phyloP scores from a whole-genome alignment of 768 basidiomycete species.

The Pulveroboletus sp. region DNA sequence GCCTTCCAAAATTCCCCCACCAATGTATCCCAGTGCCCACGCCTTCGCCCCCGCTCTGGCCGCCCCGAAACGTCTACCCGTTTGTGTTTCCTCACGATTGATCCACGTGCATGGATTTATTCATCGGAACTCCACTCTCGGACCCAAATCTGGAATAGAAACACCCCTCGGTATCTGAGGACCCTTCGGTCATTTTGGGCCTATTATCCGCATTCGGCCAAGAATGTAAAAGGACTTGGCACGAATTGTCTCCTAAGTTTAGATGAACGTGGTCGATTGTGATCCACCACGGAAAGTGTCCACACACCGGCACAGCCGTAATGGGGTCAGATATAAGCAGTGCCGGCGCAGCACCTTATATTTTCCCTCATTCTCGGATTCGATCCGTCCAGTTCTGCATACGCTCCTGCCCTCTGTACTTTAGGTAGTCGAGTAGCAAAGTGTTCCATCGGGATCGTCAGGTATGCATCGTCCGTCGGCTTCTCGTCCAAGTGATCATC shows the following conservation, averaged over 20 bases:
- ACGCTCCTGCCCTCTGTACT: background rate
- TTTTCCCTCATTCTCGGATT: background rate
- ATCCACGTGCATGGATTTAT: slow-evolving; percentile 5
- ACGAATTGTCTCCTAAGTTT: slow-evolving; percentile 7
- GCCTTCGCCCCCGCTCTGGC: too few species aligned
- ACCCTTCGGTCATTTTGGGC: background rate
- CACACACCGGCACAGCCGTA: background rate
- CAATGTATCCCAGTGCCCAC: too few species aligned
- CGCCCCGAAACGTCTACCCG: background rate
- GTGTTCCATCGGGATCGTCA: background rate
- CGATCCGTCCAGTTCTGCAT: background rate
- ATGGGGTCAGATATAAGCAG: slow-evolving; percentile 15
- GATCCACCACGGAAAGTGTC: slow-evolving; percentile 7
- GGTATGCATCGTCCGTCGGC: background rate
- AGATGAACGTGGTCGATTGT: background rate
- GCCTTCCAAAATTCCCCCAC: too few species aligned
- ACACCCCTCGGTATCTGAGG: background rate
- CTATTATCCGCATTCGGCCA: slow-evolving; percentile 11
- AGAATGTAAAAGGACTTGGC: slow-evolving; percentile 9
- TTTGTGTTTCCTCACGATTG: background rate
- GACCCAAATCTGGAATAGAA: slow-evolving; percentile 3
- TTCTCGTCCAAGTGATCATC: background rate
- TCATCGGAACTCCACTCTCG: background rate
- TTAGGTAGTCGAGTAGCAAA: background rate
- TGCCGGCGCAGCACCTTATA: background rate